Base-by-base conservation (phyloP, 345 rosid species). In the Schrenkiella parvula region DNA sequence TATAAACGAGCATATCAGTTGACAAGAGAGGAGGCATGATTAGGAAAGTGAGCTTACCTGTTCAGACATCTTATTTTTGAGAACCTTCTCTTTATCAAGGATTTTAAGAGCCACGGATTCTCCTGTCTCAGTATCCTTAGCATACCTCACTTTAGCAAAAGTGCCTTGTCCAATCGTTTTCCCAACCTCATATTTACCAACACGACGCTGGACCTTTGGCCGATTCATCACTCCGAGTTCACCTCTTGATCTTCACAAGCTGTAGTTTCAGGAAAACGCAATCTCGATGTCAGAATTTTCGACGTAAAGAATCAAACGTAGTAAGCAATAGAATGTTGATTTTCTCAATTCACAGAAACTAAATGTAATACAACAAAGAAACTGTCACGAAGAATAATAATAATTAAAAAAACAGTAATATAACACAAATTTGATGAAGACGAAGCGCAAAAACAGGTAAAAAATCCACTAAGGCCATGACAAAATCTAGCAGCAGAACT, bases 61-160 rank as follows among this genome's bases (percentile, higher is more conserved):
- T 64, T 82, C 89, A 70, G 93, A 84, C 97, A 95, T 95, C 82
- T 95, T 89, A 66, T 95, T 88, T 74, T 86, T 92, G n/a, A 92
- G 87, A 72, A 95, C 89, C 67, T 92, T 95, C 69, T 95, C 99
- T 71, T 95, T 95, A 17, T 95, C 97, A 4, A 95, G 96, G 68
- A 95, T 90, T 77, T 95, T 95, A 18, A 95, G 86, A 28, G 99
- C 99, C 2, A 95, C 98, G 13, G 85, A 71, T 39, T 92, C 98
- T 22, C 84, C 88, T 0, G 89, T 92, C 79, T 86, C 90, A 3
- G 64, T 35, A 64, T 91, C 73, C 81, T 82, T 75, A 11, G 99
- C 99, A 67, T 82, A 91, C 83, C 93, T 89, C 34, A 95, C 99
- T 88, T 95, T 95, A 2, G 99, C 99, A 35, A 91, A 95, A 42